Base-by-base conservation (phyloP, 768 basidiomycete genomes). In the Auricularia heimuer region DNA sequence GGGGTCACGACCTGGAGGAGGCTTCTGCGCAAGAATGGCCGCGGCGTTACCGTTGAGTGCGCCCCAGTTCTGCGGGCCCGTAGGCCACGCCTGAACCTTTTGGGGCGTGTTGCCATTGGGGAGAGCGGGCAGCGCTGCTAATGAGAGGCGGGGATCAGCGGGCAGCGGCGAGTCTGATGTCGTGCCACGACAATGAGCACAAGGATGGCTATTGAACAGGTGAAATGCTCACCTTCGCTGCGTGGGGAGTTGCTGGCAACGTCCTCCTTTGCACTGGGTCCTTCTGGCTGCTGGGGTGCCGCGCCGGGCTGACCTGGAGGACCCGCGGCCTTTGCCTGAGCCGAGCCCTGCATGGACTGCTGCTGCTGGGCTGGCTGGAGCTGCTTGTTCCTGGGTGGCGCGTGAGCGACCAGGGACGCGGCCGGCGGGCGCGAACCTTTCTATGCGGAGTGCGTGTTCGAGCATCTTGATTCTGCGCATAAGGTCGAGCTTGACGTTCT, bases 391-490 rank as follows among this genome's bases (percentile, higher is more conserved):
- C 91, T 93, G 73, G 64, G 65, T 21, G 33, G 36, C 21, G 24
- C 47, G 56, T 61, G 63, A 70, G 56, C 39, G 34, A 21, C 14
- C 35, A 33, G 54, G 29, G 47, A 54, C 64, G 54, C 24, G 66
- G 63, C 35, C 33, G 18, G 47, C 62, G 67, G n/a, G 39, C 42
- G 80, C 84, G 71, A 68, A 97, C 95, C 97, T 87, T 79, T 99
- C 97, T 80, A 95, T 87, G 60, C 94, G 87, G 61, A 99, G 80
- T 47, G 96, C 97, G 76, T 94, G 98, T 77, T 99, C 97, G 62
- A 99, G 85, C 96, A 99, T 97, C 84, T 97, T 97, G 69, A 98
- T 97, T 66, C 97, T 86, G 67, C 95, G 86, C 84, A 95, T 88
- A 39, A 98, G 82, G 77, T 98, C 97, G 67, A 94, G 83, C 77